A percentile compares a stretch with the other conserved stretches of the same genome.
Conservation (phyloP, 306 rosid genomes). For the Pyrus bretschneideri region DNA sequence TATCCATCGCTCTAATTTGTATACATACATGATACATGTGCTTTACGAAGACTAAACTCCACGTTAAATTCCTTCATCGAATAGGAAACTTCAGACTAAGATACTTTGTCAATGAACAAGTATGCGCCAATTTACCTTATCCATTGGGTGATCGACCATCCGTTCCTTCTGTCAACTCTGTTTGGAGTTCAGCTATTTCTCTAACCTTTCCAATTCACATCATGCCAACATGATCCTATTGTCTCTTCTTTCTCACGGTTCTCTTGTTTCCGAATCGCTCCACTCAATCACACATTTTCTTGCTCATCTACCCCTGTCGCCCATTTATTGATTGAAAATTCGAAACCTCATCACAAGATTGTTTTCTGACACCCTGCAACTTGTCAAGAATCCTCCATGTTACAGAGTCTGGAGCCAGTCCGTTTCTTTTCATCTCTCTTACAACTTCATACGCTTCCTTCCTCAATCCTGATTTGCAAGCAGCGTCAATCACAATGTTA, state of each 20-base stretch:
- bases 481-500: constrained; percentile 64
- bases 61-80: background rate
- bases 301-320: background rate
- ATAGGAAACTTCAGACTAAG: background rate
- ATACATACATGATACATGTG: too few species aligned
- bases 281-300: background rate
- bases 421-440: constrained; percentile 76
- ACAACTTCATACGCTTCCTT: constrained; percentile 65
- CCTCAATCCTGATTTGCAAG: constrained; percentile 51
- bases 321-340: constrained; percentile 4
- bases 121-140: background rate
- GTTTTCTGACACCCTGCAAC: constrained; percentile 32
- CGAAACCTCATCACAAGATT: constrained; percentile 21
- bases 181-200: background rate
- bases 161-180: background rate
- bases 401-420: constrained; percentile 64
- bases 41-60: too few species aligned
- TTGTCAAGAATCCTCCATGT: constrained; percentile 89
- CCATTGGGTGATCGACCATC: background rate
- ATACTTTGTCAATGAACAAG: too few species aligned
- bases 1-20: too few species aligned
- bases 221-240: too few species aligned
- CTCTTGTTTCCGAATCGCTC: background rate
- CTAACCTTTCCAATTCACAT: too few species aligned
- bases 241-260: background rate